Conservation (phyloP, 1,284 basidiomycete genomes). For the Ustilago hordei region DNA sequence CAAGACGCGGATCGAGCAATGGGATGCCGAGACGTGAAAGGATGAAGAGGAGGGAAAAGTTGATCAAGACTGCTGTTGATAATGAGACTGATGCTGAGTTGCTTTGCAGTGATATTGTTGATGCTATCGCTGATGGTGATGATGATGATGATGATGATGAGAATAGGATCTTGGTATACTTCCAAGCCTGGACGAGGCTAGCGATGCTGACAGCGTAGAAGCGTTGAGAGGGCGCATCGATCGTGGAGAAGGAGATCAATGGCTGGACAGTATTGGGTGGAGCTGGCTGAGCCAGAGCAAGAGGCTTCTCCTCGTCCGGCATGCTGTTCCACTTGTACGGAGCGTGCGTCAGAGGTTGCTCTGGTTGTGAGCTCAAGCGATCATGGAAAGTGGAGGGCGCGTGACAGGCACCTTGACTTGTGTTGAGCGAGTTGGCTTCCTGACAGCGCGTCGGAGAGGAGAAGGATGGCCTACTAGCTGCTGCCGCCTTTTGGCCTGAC, state of each 20-base stretch:
- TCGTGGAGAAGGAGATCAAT: slow-evolving; percentile 67
- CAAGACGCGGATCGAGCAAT: slow-evolving; percentile 77
- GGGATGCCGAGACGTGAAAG: slow-evolving; percentile 82
- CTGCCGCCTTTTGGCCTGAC: too few species aligned
- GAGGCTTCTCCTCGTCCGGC: slow-evolving; percentile 18
- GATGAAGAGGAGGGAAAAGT: slow-evolving; percentile 73
- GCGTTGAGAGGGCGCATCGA: slow-evolving; percentile 73
- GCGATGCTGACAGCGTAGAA: slow-evolving; percentile 73
- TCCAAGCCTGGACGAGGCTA: slow-evolving; percentile 72
- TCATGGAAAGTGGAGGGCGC: slow-evolving; percentile 6
- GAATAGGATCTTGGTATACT: slow-evolving; percentile 34
- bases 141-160: slow-evolving; percentile 19
- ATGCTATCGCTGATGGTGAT: slow-evolving; percentile 14
- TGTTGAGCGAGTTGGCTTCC: background rate
- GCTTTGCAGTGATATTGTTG: slow-evolving; percentile 22
- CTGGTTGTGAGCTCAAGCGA: background rate
- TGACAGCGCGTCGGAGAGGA: background rate
- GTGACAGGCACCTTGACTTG: slow-evolving; percentile 4
- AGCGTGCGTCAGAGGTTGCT: slow-evolving; percentile 2
- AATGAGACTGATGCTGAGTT: slow-evolving; percentile 75
- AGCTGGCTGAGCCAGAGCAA: slow-evolving; percentile 9
- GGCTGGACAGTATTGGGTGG: slow-evolving; percentile 46
- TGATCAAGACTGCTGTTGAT: slow-evolving; percentile 72
- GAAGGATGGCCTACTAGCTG: background rate
- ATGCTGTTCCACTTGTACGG: slow-evolving; percentile 2